These are phyloP conservation scores for cucumber (Cucumis sativus) DNA, from an alignment of 306 rosid genomes.

Conservation along the genomic window DNA sequence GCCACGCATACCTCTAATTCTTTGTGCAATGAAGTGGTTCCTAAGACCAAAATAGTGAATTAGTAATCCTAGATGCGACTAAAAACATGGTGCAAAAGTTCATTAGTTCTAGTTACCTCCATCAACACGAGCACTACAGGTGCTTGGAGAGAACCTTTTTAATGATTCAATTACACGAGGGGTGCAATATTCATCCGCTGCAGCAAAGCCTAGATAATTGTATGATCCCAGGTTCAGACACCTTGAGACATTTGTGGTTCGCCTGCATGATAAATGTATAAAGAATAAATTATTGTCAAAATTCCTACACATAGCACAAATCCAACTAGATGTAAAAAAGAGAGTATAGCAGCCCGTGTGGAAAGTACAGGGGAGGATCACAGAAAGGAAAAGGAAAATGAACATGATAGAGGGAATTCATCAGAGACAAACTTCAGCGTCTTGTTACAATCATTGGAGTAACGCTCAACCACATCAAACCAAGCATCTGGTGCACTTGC, in stretches of 20 bases:
- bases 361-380: not conserved
- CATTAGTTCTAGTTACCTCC: conserved; percentile 35
- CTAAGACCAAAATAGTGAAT: conserved; percentile 16
- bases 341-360: not conserved
- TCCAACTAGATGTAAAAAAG: not conserved
- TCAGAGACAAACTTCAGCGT: conserved; percentile 42
- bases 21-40: conserved; percentile 54
- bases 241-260: conserved; percentile 43
- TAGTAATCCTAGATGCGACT: not conserved
- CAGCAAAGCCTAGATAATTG: conserved; percentile 91
- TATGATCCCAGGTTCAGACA: conserved; percentile 93
- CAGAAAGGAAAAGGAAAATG: not conserved
- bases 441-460: conserved; percentile 81
- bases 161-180: conserved; percentile 69
- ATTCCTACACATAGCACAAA: not conserved
- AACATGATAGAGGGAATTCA: not conserved
- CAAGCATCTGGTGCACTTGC: conserved; percentile 94
- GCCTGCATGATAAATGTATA: conserved; percentile 30
- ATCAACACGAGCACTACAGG: conserved; percentile 78
- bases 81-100: conserved; percentile 6
- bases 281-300: not conserved
- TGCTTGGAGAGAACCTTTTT: conserved; percentile 69
- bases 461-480: conserved; percentile 94
- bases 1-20: conserved; percentile 71
- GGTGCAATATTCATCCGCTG: conserved; percentile 80